phyloP scores from a whole-genome alignment of 2,329 filamentous ascomycete species.

The Talaromyces sp. region DNA sequence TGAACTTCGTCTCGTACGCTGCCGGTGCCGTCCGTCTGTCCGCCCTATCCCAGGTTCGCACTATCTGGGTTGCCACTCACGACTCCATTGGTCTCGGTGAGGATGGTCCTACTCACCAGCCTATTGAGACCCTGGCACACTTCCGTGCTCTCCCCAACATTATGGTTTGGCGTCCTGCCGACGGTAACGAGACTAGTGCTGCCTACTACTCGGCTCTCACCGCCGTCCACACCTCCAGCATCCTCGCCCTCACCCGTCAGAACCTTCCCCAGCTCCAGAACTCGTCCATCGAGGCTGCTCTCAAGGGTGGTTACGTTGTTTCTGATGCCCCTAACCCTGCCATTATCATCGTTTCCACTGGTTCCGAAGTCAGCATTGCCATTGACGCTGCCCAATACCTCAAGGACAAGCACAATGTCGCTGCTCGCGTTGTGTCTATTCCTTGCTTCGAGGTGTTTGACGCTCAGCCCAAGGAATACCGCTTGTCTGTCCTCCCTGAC shows the following conservation, averaged over 20 bases:
- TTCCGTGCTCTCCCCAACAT: slow-evolving; percentile 98
- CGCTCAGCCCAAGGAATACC: slow-evolving; percentile 88
- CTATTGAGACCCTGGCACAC: slow-evolving; percentile 95
- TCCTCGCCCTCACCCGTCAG: slow-evolving; percentile 92
- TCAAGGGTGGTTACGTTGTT: slow-evolving; percentile 92
- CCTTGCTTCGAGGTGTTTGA: slow-evolving; percentile 98
- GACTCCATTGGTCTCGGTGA: slow-evolving; percentile 99
- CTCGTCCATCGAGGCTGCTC: slow-evolving; percentile 79
- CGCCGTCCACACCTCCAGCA: slow-evolving; percentile 82
- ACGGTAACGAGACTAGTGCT: slow-evolving; percentile 96
- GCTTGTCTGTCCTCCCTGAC: slow-evolving; percentile 84
- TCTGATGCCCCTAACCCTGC: slow-evolving; percentile 78
- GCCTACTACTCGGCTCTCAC: slow-evolving; percentile 95
- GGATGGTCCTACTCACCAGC: slow-evolving; percentile 97
- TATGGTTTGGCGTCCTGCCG: slow-evolving; percentile 98
- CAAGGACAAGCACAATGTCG: slow-evolving; percentile 79
- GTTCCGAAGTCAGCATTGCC: slow-evolving; percentile 91
- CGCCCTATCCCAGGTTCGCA: slow-evolving; percentile 80
- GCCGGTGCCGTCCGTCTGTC: slow-evolving; percentile 93
- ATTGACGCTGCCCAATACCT: slow-evolving; percentile 89
- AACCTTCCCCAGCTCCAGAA: slow-evolving; percentile 97
- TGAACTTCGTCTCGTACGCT: slow-evolving; percentile 98
- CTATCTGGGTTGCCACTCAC: slow-evolving; percentile 95
- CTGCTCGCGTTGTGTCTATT: slow-evolving; percentile 87
- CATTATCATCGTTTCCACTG: slow-evolving; percentile 87